Evolutionary conservation across 768 basidiomycete genomes (phyloP), one percentile per base, ranked within the genome.

Genomic region (Lactarius psammicola): DNA sequence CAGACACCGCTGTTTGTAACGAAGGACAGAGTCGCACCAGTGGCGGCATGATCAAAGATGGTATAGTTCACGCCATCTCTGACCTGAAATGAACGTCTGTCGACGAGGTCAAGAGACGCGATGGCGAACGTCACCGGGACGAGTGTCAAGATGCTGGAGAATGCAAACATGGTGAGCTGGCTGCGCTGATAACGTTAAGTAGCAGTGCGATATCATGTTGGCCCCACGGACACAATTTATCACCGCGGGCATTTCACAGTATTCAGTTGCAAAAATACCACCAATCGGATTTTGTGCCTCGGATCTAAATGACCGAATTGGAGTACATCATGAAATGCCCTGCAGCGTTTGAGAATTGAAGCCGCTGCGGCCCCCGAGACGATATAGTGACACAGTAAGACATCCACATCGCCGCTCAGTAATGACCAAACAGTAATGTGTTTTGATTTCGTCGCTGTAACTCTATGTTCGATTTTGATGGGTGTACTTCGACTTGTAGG

Each of bases 21-120:
- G 53, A 54, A 54, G 28, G 53, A 54, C 3, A 54, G 13, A 0
- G 5, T 54, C 53, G 53, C 28, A 0, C 28, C 28, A 54, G 53
- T 54, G 28, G 53, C 26, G 28, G 53, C 53, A 30, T 54, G 53
- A 13, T 54, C 53, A 10, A 54, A 54, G 10, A 54, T 15, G 18
- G 53, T 54, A 28, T 54, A 18, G 53, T 30, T 30, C 15, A 30
- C 15, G 3, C 28, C 28, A 18, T 30, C 28, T 17, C 15, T 51
- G 26, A 51, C 31, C 13, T 60, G 31, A 33, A 51, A 60, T 11
- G 46, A 60, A 10, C 17, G 59, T 15, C 36, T 60, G 33, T 60
- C 33, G 26, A 60, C 49, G 23, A 53, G 34, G 18, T 26, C 23
- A 8, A 49, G 34, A 1, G 49, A 53, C 2, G 60, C 34, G 10